Conservation (phyloP, 2,329 filamentous ascomycete genomes). For the Venturia carpophila region DNA sequence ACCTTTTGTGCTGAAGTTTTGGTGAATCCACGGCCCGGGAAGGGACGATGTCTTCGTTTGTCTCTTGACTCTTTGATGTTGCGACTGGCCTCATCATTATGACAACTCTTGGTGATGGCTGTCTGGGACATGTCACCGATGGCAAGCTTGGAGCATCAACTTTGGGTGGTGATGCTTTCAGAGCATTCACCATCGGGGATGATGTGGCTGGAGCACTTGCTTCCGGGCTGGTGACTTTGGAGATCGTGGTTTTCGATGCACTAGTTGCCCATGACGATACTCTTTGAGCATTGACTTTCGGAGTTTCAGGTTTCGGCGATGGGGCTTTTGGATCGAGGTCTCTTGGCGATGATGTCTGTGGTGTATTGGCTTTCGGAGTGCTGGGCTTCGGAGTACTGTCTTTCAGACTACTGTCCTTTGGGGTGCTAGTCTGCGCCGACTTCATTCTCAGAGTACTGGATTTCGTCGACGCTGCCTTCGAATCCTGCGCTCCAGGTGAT, state of each 20-base stretch:
- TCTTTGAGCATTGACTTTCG: background rate
- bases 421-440: background rate
- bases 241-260: background rate
- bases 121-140: background rate
- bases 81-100: background rate
- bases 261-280: background rate
- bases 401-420: background rate
- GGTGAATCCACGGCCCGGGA: background rate
- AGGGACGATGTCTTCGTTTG: background rate
- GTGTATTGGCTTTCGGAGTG: background rate
- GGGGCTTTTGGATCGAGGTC: background rate
- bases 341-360: background rate
- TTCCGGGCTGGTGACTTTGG: background rate
- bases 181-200: background rate
- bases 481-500: background rate
- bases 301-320: background rate
- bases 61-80: background rate
- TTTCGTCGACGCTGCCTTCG: background rate
- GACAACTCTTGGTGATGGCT: constrained; percentile 2
- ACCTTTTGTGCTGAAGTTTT: background rate
- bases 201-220: background rate
- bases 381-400: background rate
- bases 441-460: background rate
- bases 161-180: background rate
- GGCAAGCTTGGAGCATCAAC: no score